Evolutionary conservation across 106 monocot genomes (phyloP).

Genomic region (Triglochin maritima): DNA sequence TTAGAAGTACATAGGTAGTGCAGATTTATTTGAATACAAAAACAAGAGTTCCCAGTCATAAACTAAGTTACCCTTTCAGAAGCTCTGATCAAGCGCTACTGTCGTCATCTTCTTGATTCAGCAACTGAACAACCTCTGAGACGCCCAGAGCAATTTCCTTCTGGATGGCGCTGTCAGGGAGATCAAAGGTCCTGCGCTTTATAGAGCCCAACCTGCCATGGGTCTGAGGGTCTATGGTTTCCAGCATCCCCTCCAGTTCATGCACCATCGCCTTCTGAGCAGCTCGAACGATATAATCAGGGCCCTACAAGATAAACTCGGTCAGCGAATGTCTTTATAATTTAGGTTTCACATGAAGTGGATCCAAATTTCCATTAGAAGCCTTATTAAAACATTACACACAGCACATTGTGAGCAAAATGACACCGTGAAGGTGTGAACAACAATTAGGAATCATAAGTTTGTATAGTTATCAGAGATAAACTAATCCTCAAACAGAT

Average conservation of each 20-base stretch:
- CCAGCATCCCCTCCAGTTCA: constrained; percentile 81
- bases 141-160: constrained; percentile 55
- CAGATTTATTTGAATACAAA: neutral
- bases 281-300: constrained; percentile 76
- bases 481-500: no score
- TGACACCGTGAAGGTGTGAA: no score
- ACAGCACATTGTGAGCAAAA: no score
- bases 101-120: constrained; percentile 35
- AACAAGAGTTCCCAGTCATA: neutral
- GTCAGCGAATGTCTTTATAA: neutral
- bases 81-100: no score
- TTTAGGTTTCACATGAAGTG: neutral
- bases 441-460: no score
- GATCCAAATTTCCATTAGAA: neutral
- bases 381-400: neutral
- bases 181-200: constrained; percentile 71
- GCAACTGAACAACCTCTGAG: constrained; percentile 48
- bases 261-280: constrained; percentile 69
- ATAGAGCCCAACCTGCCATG: constrained; percentile 34
- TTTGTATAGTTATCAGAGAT: no score
- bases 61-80: no score
- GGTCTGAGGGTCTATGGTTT: constrained; percentile 69
- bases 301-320: constrained; percentile 34
- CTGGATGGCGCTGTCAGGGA: constrained; percentile 39
- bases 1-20: neutral